A percentile compares a stretch with the other conserved stretches of the same genome.
Evolutionary conservation across 2,329 filamentous ascomycete species (phyloP).

Genomic region (Cercospora janseana): DNA sequence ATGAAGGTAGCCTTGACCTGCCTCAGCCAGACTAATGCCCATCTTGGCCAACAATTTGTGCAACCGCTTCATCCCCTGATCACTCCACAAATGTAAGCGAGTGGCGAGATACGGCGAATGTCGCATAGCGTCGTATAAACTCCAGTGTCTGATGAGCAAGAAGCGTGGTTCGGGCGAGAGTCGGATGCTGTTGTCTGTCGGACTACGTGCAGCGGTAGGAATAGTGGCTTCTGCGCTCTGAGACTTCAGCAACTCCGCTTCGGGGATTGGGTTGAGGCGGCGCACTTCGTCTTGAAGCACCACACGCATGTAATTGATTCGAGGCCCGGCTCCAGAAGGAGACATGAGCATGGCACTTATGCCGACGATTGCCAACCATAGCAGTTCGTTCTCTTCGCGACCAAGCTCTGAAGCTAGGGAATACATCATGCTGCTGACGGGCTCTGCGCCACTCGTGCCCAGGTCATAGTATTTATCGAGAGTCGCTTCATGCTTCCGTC

Average conservation of each 20-base stretch:
- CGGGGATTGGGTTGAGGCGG: conserved; percentile 78
- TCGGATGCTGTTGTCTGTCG: conserved; percentile 87
- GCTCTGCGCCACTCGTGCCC: conserved; percentile 89
- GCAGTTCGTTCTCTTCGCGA: conserved; percentile 90
- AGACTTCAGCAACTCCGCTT: conserved; percentile 51
- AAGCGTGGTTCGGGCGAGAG: conserved; percentile 93
- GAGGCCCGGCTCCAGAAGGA: conserved; percentile 63
- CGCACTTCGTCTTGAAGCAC: conserved; percentile 90
- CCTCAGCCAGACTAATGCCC: conserved; percentile 91
- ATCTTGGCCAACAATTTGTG: conserved; percentile 97
- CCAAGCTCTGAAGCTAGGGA: conserved; percentile 91
- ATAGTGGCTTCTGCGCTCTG: conserved; percentile 75
- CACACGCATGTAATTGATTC: conserved; percentile 72
- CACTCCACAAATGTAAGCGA: conserved; percentile 89
- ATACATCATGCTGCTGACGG: conserved; percentile 91
- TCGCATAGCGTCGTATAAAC: conserved; percentile 95
- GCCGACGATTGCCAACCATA: conserved; percentile 93
- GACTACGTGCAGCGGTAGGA: conserved; percentile 80
- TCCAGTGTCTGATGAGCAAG: conserved; percentile 92
- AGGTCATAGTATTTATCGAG: conserved; percentile 80
- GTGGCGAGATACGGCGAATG: conserved; percentile 94
- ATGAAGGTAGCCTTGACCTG: conserved; percentile 92
- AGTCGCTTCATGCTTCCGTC: conserved; percentile 71
- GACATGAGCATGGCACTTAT: conserved; percentile 89
- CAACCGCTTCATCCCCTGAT: conserved; percentile 79